Percentiles rank a stretch among this genome's conserved stretches.
phyloP scores from a whole-genome alignment of 2,329 filamentous ascomycete species.

The Apiospora marii region DNA sequence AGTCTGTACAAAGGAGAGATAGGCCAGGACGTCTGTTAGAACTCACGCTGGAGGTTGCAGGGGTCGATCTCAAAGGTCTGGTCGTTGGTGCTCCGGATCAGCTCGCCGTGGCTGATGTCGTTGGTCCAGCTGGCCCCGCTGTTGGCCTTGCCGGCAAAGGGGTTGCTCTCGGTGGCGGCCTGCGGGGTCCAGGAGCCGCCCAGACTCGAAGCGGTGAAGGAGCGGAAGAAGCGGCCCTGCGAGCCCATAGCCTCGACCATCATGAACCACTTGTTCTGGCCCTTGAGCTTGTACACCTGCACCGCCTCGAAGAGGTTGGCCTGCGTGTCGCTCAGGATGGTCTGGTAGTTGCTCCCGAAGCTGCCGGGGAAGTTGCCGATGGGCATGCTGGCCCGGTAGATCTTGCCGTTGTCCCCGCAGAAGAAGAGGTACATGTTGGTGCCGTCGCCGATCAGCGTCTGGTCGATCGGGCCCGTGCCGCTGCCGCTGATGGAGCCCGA shows the following conservation, averaged over 20 bases:
- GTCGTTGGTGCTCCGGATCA: constrained; percentile 63
- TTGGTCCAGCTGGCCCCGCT: constrained; percentile 71
- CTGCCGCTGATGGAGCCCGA: constrained; percentile 59
- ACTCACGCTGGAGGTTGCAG: constrained; percentile 63
- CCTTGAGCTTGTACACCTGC: constrained; percentile 68
- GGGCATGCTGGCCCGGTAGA: constrained; percentile 71
- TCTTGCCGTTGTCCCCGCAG: constrained; percentile 70
- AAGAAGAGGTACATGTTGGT: constrained; percentile 74
- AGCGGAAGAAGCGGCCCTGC: constrained; percentile 70
- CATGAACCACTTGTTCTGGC: constrained; percentile 66
- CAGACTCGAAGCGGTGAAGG: constrained; percentile 67
- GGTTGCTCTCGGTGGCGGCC: constrained; percentile 60
- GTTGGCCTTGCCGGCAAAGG: constrained; percentile 73
- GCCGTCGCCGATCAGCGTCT: constrained; percentile 68
- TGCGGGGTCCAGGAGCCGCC: constrained; percentile 65
- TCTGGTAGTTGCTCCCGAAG: constrained; percentile 60
- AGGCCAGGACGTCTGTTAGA: no score
- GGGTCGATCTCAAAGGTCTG: constrained; percentile 70
- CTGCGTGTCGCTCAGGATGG: constrained; percentile 60
- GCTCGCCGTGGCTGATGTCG: constrained; percentile 72
- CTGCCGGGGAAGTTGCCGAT: constrained; percentile 67
- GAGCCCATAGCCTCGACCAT: constrained; percentile 69
- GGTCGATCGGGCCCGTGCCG: constrained; percentile 66
- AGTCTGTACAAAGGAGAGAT: not conserved
- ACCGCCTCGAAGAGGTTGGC: constrained; percentile 72